These are phyloP conservation scores for Acorus gramineus DNA, from an alignment of 106 monocot species.

Conservation along the genomic window DNA sequence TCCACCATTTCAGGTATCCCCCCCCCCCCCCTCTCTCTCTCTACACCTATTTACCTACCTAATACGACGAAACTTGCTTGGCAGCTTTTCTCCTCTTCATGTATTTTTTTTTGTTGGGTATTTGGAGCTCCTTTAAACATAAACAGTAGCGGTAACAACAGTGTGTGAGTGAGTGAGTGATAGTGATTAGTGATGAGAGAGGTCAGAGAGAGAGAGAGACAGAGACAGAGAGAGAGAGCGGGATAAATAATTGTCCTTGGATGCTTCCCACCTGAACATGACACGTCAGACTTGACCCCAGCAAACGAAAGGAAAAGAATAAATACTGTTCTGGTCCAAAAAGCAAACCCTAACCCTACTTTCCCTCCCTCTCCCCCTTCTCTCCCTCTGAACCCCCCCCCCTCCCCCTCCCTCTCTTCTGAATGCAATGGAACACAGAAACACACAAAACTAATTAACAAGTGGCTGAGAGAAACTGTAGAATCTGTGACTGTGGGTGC, in stretches of 20 bases:
- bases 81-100: too few species aligned
- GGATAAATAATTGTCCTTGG: conserved; percentile 2
- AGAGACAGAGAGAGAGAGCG: conserved; percentile 1
- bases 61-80: too few species aligned
- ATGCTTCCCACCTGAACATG: neutral
- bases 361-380: neutral
- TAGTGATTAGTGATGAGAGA: neutral
- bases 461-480: too few species aligned
- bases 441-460: too few species aligned
- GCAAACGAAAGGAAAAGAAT: too few species aligned
- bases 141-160: neutral
- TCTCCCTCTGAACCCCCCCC: neutral
- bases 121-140: neutral
- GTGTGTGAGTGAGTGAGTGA: neutral
- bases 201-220: conserved; percentile 2
- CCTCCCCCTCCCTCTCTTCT: neutral
- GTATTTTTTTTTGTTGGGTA: neutral
- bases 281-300: too few species aligned
- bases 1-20: too few species aligned
- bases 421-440: neutral
- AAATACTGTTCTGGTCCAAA: neutral
- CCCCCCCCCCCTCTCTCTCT: too few species aligned
- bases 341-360: neutral
- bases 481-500: too few species aligned
- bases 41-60: too few species aligned